Evolutionary conservation across 805 yeast genomes (phyloP).

Genomic region (Kodamaea neixiangensis): DNA sequence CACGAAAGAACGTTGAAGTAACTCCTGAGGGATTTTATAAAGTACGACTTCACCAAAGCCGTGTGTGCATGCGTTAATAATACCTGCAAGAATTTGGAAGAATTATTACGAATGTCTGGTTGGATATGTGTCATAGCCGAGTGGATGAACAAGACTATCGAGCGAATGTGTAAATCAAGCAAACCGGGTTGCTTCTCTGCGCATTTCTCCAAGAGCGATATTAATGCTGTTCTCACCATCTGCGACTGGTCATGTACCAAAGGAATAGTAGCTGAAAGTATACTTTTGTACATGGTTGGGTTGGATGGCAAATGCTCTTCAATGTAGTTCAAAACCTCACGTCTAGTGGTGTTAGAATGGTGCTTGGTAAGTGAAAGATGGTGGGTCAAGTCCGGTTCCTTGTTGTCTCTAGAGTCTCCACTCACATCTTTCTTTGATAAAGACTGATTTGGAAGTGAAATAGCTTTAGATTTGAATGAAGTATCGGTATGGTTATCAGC

Average conservation of each 20-base stretch:
- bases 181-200: constrained; percentile 54
- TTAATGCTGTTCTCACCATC: constrained; percentile 61
- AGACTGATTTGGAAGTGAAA: constrained; percentile 49
- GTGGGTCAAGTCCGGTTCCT: constrained; percentile 53
- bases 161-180: constrained; percentile 59
- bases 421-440: constrained; percentile 21
- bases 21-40: constrained; percentile 68
- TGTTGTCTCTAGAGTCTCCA: constrained; percentile 15
- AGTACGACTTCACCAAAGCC: constrained; percentile 60
- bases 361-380: constrained; percentile 73
- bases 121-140: constrained; percentile 93
- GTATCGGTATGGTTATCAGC: constrained; percentile 83
- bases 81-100: constrained; percentile 65
- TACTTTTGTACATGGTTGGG: constrained; percentile 55
- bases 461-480: constrained; percentile 71
- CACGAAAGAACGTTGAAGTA: constrained; percentile 75
- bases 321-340: constrained; percentile 63
- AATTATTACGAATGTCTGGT: constrained; percentile 71
- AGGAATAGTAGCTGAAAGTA: constrained; percentile 60
- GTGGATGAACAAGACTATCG: constrained; percentile 70
- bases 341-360: constrained; percentile 68
- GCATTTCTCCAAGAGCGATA: constrained; percentile 48
- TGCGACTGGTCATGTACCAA: constrained; percentile 66
- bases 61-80: constrained; percentile 57
- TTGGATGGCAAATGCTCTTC: constrained; percentile 53